These are phyloP conservation scores for Xylariaceae sp. DNA, from an alignment of 2,329 filamentous ascomycete genomes.

Conservation along the genomic window DNA sequence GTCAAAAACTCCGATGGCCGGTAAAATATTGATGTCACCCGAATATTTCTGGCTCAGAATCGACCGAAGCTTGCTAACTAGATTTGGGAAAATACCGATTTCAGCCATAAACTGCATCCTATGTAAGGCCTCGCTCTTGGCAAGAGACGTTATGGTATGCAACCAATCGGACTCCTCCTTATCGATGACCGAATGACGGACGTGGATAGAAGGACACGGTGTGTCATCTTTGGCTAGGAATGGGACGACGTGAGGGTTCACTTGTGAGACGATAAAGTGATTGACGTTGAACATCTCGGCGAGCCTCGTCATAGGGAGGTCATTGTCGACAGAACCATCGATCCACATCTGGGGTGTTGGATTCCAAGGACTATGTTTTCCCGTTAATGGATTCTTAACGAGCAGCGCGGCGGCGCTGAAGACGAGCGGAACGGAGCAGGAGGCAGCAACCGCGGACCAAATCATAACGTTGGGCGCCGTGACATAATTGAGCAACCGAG, in stretches of 20 bases:
- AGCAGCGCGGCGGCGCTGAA: conserved; percentile 81
- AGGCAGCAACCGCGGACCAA: conserved; percentile 95
- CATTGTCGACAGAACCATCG: conserved; percentile 93
- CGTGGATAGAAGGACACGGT: conserved; percentile 45
- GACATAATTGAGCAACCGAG: conserved; percentile 86
- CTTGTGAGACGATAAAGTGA: conserved; percentile 96
- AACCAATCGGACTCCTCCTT: conserved; percentile 63
- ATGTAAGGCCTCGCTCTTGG: conserved; percentile 80
- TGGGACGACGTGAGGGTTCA: conserved; percentile 91
- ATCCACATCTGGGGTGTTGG: conserved; percentile 86
- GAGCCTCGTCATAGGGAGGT: conserved; percentile 86
- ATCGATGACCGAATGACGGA: conserved; percentile 39
- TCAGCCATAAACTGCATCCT: conserved; percentile 81
- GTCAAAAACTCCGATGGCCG: conserved; percentile 75
- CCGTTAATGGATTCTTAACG: conserved; percentile 83
- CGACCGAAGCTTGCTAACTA: conserved; percentile 77
- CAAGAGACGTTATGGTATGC: conserved; percentile 70
- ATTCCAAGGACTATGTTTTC: conserved; percentile 81
- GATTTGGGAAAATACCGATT: conserved; percentile 78
- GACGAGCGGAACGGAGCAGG: conserved; percentile 87
- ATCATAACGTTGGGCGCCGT: conserved; percentile 94
- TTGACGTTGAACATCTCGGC: conserved; percentile 98
- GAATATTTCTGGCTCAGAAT: conserved; percentile 91
- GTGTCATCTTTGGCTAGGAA: conserved; percentile 80
- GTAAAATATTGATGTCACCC: conserved; percentile 93